Evolutionary conservation across 768 basidiomycete genomes (phyloP).

Genomic region (Lepiota subincarnata): DNA sequence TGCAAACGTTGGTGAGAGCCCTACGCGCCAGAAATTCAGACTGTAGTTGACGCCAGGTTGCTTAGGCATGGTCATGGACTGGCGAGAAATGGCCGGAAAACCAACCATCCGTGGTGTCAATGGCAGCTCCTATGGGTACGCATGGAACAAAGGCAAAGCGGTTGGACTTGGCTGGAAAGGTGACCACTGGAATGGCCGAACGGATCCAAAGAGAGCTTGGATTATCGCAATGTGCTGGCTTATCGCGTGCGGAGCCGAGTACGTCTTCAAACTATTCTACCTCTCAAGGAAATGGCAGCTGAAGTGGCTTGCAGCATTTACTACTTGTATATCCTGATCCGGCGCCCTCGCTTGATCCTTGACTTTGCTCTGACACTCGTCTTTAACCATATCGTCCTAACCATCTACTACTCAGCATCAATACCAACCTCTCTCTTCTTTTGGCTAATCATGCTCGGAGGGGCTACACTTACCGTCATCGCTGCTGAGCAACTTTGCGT

Average conservation of each 20-base stretch:
- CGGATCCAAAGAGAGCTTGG: conserved; percentile 85
- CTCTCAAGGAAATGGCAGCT: conserved; percentile 2
- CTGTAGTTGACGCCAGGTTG: not conserved
- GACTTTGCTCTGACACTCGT: conserved; percentile 90
- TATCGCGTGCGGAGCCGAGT: conserved; percentile 81
- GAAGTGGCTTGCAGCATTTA: conserved; percentile 42
- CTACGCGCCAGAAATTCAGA: not conserved
- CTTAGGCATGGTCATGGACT: conserved; percentile 91
- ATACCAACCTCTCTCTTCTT: conserved; percentile 90
- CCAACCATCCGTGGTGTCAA: conserved; percentile 65
- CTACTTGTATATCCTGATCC: conserved; percentile 83
- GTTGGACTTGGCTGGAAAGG: conserved; percentile 57
- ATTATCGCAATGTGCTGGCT: conserved; percentile 87
- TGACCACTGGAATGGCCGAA: conserved; percentile 60
- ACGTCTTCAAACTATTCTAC: conserved; percentile 30
- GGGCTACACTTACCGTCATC: conserved; percentile 71
- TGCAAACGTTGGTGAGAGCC: conserved; percentile 64
- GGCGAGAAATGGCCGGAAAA: conserved; percentile 90
- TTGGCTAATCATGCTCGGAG: conserved; percentile 76
- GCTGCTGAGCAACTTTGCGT: conserved; percentile 91
- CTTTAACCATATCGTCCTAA: conserved; percentile 89
- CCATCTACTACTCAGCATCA: conserved; percentile 84
- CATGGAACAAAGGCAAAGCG: conserved; percentile 78
- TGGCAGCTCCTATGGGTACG: conserved; percentile 66
- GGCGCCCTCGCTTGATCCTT: conserved; percentile 89